These are phyloP conservation scores for Diaporthe eres DNA, from an alignment of 2,329 filamentous ascomycete genomes.

Conservation along the genomic window DNA sequence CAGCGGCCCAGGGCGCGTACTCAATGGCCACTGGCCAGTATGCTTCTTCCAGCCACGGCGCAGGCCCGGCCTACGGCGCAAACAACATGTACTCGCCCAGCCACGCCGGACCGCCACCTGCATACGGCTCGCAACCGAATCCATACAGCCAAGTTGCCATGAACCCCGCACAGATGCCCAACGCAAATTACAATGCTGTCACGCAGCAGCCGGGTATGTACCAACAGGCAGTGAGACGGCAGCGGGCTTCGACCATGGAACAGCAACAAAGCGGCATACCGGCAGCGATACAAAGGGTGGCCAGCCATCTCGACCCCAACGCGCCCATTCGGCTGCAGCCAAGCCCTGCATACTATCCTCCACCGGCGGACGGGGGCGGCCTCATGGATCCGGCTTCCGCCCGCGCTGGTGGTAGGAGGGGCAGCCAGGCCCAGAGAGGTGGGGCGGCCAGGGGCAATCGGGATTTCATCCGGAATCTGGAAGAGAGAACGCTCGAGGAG, in stretches of 20 bases:
- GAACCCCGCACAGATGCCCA: conserved; percentile 76
- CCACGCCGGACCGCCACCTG: conserved; percentile 76
- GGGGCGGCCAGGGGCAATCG: conserved; percentile 67
- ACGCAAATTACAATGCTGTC: conserved; percentile 72
- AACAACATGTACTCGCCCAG: conserved; percentile 84
- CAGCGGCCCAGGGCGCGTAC: conserved; percentile 78
- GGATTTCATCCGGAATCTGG: conserved; percentile 94
- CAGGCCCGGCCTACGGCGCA: conserved; percentile 63
- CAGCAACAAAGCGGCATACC: conserved; percentile 94
- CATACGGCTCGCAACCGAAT: conserved; percentile 81
- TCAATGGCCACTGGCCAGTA: conserved; percentile 64
- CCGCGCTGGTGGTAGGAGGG: conserved; percentile 75
- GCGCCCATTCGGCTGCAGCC: conserved; percentile 95
- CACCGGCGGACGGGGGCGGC: conserved; percentile 85
- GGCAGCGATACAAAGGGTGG: conserved; percentile 91
- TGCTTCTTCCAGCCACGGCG: conserved; percentile 54
- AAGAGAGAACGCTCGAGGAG: conserved; percentile 94
- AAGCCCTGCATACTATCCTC: conserved; percentile 96
- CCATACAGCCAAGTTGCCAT: conserved; percentile 83
- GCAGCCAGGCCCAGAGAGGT: conserved; percentile 77
- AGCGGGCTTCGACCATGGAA: conserved; percentile 96
- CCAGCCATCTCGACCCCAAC: conserved; percentile 94
- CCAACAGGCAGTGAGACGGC: conserved; percentile 83
- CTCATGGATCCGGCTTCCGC: conserved; percentile 71
- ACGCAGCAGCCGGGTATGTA: conserved; percentile 69